Base-by-base conservation (phyloP, 495 filamentous ascomycete species). In the Staphylotrichum tortipilum region DNA sequence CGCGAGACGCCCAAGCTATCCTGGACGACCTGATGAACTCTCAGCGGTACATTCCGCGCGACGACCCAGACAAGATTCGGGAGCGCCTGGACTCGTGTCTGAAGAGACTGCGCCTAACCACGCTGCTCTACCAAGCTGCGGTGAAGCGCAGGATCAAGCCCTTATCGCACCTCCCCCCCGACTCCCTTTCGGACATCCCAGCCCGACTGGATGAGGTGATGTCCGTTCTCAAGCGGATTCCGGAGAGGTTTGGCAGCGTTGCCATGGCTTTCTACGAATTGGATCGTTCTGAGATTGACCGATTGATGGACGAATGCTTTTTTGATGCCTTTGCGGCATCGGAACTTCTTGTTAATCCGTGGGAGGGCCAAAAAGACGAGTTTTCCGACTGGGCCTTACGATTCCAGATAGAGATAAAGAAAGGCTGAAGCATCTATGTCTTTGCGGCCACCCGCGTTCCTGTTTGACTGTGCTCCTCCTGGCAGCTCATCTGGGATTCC, bases 91-190 rank as follows among this genome's bases (percentile, higher is more conserved):
- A 82, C n/a, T 68, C 68, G 5, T 73, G 76, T 18, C 53, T 80
- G 17, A 77, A 71, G 61, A 70, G 73, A 49, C 57, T 85, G 29
- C 80, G 79, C 36, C 70, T 81, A 42, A 71, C 78, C 3, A 73
- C 70, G 4, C 53, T 80, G 28, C 66, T 84, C 44, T 85, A 83
- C 56, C 65, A 77, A 31, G 81, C 82, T 11, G 60, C 80, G 15
- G 60, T 75, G 26, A 85, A 85, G 67, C 66, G 81, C 24, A 67
- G 82, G 34, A 60, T 85, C 31, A 80, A 77, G 64, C 68, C 70
- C 5, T 61, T 84, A 8, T 70, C 74, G 2, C 37, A 59, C 8
- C 23, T 65, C 9, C 63, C 72, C 1, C 51, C 62, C 7, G 46
- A 61, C 3, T 28, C 39, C 7, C 56, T 56, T 10, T 52, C 62